Evolutionary conservation across 2,329 filamentous ascomycete genomes (phyloP).

Genomic region (Phoma sp.): DNA sequence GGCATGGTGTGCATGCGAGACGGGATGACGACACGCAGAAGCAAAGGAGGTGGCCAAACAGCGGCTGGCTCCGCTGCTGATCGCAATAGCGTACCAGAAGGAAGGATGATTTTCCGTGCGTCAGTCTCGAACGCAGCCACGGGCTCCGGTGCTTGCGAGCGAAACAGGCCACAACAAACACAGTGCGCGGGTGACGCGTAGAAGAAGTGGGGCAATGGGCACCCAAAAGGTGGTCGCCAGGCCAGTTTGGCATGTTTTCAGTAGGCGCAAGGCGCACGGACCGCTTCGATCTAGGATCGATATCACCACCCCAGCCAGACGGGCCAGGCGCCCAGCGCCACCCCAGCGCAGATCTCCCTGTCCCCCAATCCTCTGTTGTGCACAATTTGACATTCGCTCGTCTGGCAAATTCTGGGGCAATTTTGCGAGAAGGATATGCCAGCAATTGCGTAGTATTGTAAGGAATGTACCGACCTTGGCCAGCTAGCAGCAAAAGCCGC

Average conservation of each 20-base stretch:
- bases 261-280: constrained; percentile 15
- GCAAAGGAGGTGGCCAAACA: constrained; percentile 15
- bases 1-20: constrained; percentile 15
- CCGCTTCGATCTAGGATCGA: constrained; percentile 5
- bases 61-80: constrained; percentile 27
- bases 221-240: constrained; percentile 10
- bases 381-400: not conserved
- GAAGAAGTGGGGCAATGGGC: constrained; percentile 5
- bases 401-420: not conserved
- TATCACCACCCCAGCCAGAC: not conserved
- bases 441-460: not conserved
- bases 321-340: constrained; percentile 6
- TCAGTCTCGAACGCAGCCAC: constrained; percentile 12
- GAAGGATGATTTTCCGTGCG: constrained; percentile 4
- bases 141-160: not conserved
- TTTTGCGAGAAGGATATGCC: not conserved
- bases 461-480: not conserved
- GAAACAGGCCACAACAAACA: constrained; percentile 5
- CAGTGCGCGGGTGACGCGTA: constrained; percentile 7
- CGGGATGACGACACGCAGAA: constrained; percentile 31
- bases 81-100: constrained; percentile 24
- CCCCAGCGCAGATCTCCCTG: constrained; percentile 7
- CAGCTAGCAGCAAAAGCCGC: not conserved
- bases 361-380: not conserved
- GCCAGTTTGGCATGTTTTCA: constrained; percentile 9